Evolutionary conservation across 2,329 filamentous ascomycete genomes (phyloP), one percentile per base, ranked within the genome.

Genomic region (Sclerotinia nivalis): DNA sequence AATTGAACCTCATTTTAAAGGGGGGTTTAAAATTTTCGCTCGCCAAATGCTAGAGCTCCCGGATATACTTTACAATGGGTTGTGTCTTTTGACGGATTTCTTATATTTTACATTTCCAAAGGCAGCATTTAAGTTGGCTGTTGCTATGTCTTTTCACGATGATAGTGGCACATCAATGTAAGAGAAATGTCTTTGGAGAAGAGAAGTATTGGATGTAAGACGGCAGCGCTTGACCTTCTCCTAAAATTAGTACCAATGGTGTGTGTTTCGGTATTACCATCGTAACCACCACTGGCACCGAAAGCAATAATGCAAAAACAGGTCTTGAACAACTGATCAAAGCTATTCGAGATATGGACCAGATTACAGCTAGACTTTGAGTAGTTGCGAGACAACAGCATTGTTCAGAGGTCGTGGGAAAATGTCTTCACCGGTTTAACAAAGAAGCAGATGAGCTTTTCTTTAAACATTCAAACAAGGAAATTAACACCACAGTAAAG

Each of bases 31-130:
- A 15, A 37, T 56, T 10, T 37, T 15, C 5, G 34, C 31, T 56
- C 2, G 31, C 20, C 10, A n/a, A 37, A 6, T 13, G 31, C 15
- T 12, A 37, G 18, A 22, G 31, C 13, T 15, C 8, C 2, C 0
- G 2, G 2, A 13, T 4, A 2, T 8, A 13, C 34, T 37, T 15
- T 4, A n/a, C 4, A 56, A 13, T 6, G 31, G 0, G 12, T 40
- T 15, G 1, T 2, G 12, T 37, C 12, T 58, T 37, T 22, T 8
- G 31, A 13, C 20, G 13, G 20, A 2, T 34, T 56, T 31, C 2
- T 2, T 4, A n/a, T 12, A 12, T n/a, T 56, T 0, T 2, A 15
- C 13, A 15, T 9, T 15, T 37, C 7, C 2, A 37, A 13, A 7
- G 22, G 20, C 31, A n/a, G 12, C 12, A 40, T 40, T 40, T 20